A percentile compares a stretch with the other conserved stretches of the same genome.
Conservation (phyloP, 179 eudicot genomes). For the Camellia oleifera region DNA sequence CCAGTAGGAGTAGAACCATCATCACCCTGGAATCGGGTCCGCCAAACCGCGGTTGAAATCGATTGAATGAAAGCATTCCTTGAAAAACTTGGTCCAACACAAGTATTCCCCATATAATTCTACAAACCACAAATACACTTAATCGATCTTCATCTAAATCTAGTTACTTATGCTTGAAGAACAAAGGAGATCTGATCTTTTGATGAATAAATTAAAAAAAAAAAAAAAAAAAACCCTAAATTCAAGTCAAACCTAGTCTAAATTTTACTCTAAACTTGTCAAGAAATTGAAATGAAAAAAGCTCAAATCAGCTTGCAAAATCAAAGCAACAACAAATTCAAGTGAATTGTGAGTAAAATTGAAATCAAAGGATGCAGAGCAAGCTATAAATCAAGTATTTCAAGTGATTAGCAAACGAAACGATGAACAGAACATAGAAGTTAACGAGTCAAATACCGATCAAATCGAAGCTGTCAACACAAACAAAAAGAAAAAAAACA, state of each 20-base stretch:
- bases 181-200: neutral
- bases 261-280: neutral
- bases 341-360: no score
- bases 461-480: no score
- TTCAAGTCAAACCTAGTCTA: slow-evolving; percentile 14
- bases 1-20: slow-evolving; percentile 10
- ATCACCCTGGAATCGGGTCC: slow-evolving; percentile 17
- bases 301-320: slow-evolving; percentile 9
- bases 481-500: no score
- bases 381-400: no score
- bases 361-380: no score
- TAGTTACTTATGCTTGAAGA: neutral
- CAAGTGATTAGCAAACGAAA: no score
- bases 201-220: no score
- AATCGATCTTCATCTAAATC: slow-evolving; percentile 5
- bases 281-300: neutral
- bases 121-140: neutral
- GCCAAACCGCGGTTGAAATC: slow-evolving; percentile 35
- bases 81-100: slow-evolving; percentile 35
- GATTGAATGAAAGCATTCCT: slow-evolving; percentile 30
- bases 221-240: neutral
- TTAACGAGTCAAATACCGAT: no score
- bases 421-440: no score
- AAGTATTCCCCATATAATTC: slow-evolving; percentile 28
- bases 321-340: no score